Base-by-base conservation (phyloP, 2,329 filamentous ascomycete genomes). In the Colletotrichum tropicale region DNA sequence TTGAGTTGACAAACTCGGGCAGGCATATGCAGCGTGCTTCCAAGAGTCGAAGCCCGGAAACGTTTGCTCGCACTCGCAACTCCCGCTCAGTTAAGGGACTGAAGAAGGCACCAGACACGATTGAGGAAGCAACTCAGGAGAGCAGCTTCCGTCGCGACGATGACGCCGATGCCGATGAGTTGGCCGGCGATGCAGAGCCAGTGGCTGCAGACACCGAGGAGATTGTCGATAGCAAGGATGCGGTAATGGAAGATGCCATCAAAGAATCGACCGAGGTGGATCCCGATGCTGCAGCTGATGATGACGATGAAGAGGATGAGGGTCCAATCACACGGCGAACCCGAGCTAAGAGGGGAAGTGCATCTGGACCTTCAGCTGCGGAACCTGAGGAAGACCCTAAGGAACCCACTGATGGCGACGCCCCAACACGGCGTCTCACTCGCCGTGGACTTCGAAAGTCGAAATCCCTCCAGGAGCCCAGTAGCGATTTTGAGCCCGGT, bases 1-100 rank as follows among this genome's bases (percentile, higher is more conserved):
- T 92, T 6, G 90, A 93, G 79, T 84, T 93, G 16, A 90, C 91
- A 8, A 90, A 87, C 78, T 93, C 91, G 9, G 92, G 91, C n/a
- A 88, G 86, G 72, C 91, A 93, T 77, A 88, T 87, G 24, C 86
- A 86, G 55, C 81, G 86, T 3, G 84, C 88, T 34, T 90, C 90
- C 32, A 86, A 85, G 70, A 92, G 90, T 78, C 87, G 85, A 78
- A 92, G 90, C 76, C 91, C 91, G 0, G 91, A 93, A 77, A 81
- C 87, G 5, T 80, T 86, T 21, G 80, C 83, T 16, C 86, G 87
- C 32, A 84, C 83, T 4, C 85, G 89, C 75, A 83, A 87, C 7
- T 88, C 88, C 1, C 88, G 90, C 56, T 88, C 86, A 18, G 82
- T 83, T 18, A 92, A 92, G 81, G 87, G 87, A 8, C 77, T 90